These are phyloP conservation scores for Botrytis cinerea DNA, from an alignment of 2,329 filamentous ascomycete genomes.

Conservation along the genomic window DNA sequence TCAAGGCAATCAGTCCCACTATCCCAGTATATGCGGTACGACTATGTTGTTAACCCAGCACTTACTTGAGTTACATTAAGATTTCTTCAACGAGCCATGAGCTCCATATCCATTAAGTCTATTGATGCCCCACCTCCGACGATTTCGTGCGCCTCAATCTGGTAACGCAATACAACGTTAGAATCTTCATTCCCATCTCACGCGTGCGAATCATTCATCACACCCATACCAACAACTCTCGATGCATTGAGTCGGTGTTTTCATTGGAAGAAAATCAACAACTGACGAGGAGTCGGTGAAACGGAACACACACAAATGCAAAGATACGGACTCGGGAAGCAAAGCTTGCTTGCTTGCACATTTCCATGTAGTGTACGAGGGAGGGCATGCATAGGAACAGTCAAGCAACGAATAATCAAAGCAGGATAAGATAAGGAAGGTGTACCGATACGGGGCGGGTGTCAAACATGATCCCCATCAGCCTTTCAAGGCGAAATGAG, in stretches of 20 bases:
- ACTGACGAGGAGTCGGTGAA: not conserved
- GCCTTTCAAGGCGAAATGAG: conserved; percentile 22
- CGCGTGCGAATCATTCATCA: not conserved
- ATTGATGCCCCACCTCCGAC: conserved; percentile 4
- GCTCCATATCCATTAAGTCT: conserved; percentile 2
- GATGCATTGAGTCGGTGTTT: not conserved
- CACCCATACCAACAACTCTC: not conserved
- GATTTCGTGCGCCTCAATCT: conserved; percentile 12
- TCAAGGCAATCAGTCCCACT: not conserved
- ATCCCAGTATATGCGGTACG: conserved; percentile 24
- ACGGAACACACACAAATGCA: conserved; percentile 10
- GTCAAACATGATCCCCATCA: conserved; percentile 20
- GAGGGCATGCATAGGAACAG: conserved; percentile 2
- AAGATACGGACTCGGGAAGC: conserved; percentile 16
- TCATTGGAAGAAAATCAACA: not conserved
- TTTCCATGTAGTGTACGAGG: not conserved
- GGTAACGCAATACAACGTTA: conserved; percentile 10
- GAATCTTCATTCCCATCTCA: conserved; percentile 4
- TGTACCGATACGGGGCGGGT: conserved; percentile 1
- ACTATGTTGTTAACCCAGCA: conserved; percentile 18
- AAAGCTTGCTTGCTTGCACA: conserved; percentile 18
- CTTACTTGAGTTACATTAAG: conserved; percentile 15
- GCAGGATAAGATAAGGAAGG: not conserved
- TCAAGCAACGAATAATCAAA: not conserved
- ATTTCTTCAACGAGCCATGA: conserved; percentile 20